phyloP scores from a whole-genome alignment of 2,329 filamentous ascomycete genomes.

The Pseudopithomyces maydicus region DNA sequence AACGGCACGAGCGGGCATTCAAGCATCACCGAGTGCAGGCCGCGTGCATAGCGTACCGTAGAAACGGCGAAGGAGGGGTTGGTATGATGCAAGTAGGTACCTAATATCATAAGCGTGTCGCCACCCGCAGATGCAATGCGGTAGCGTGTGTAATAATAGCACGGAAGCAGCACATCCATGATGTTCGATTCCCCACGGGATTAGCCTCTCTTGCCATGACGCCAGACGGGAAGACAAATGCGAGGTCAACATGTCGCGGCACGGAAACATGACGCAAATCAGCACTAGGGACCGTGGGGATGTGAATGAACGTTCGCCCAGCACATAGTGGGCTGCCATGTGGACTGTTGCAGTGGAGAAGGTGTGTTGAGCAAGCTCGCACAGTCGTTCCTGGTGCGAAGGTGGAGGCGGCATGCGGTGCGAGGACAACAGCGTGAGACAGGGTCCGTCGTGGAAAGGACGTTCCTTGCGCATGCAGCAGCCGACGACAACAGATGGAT shows the following conservation, averaged over 20 bases:
- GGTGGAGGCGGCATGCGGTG: background rate
- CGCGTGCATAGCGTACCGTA: background rate
- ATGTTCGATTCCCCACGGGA: too few species aligned
- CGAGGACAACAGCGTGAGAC: background rate
- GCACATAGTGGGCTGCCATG: background rate
- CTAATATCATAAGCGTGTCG: background rate
- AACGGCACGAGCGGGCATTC: background rate
- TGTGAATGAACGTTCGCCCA: background rate
- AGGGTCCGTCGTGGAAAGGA: background rate
- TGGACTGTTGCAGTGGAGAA: background rate
- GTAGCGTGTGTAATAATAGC: background rate
- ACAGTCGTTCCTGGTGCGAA: background rate
- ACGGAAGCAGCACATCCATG: background rate
- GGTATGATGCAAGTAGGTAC: background rate
- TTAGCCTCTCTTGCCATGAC: too few species aligned
- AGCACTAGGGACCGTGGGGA: background rate
- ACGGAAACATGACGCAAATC: background rate
- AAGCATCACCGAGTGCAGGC: background rate
- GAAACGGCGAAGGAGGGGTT: background rate
- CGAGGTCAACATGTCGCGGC: background rate
- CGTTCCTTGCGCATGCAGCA: background rate
- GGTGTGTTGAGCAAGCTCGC: background rate
- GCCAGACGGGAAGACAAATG: too few species aligned
- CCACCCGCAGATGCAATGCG: background rate
- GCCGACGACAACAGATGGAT: background rate